phyloP scores from a whole-genome alignment of 768 basidiomycete species.

The Xerocomus spinulosus region DNA sequence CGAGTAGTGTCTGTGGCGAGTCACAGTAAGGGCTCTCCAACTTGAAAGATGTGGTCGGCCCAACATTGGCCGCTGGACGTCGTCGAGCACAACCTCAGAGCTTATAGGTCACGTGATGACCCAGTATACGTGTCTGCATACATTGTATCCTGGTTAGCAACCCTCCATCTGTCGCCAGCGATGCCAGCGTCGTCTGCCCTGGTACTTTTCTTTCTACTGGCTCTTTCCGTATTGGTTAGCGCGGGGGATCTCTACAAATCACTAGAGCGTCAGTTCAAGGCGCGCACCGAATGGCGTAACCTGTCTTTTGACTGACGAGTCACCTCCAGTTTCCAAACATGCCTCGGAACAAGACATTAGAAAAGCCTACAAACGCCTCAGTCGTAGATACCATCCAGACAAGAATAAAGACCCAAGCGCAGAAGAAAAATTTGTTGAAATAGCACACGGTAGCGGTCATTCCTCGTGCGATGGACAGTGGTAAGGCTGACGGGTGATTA shows the following conservation, averaged over 20 bases:
- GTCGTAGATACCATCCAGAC: constrained; percentile 90
- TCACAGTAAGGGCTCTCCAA: background rate
- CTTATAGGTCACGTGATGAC: constrained; percentile 22
- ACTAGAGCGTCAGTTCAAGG: constrained; percentile 65
- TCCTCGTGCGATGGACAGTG: background rate
- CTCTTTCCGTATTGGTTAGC: constrained; percentile 28
- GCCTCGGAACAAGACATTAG: constrained; percentile 87
- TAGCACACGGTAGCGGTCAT: constrained; percentile 68
- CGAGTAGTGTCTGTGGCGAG: constrained; percentile 18
- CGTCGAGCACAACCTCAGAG: background rate
- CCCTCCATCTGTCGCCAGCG: background rate
- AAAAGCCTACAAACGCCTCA: constrained; percentile 86
- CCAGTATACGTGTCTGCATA: constrained; percentile 28
- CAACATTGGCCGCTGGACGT: constrained; percentile 13
- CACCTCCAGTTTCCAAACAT: constrained; percentile 53
- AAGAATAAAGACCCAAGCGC: constrained; percentile 86
- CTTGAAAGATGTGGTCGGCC: constrained; percentile 6
- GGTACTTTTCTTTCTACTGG: constrained; percentile 28
- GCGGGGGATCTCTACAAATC: constrained; percentile 80
- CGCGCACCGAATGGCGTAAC: constrained; percentile 22
- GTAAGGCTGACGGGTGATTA: constrained; percentile 7
- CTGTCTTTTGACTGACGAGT: constrained; percentile 21
- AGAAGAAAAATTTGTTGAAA: constrained; percentile 83
- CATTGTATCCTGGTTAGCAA: background rate
- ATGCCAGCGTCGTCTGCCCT: constrained; percentile 27